phyloP scores from a whole-genome alignment of 2,329 filamentous ascomycete species.

The Apiospora sp. region DNA sequence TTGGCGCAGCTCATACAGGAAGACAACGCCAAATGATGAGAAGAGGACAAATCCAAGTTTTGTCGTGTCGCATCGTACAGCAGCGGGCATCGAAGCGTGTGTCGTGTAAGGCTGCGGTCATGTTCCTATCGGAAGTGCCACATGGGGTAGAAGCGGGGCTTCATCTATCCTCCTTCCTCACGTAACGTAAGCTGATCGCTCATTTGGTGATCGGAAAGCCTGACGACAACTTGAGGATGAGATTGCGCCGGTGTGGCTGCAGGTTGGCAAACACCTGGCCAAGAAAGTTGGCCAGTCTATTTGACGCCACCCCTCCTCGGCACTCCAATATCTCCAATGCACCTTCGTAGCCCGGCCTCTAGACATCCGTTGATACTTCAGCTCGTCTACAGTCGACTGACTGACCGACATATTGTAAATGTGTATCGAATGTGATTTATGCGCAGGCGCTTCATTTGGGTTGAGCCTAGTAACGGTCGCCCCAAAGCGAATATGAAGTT shows the following conservation, averaged over 20 bases:
- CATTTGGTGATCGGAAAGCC: not conserved
- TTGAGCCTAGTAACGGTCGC: not conserved
- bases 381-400: not conserved
- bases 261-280: not conserved
- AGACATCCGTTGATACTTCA: not conserved
- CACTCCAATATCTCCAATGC: not conserved
- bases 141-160: conserved; percentile 9
- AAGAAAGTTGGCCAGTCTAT: not conserved
- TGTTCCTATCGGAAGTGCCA: not conserved
- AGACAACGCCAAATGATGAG: not conserved
- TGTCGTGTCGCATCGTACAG: not conserved
- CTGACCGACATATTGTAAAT: no score
- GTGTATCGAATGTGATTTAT: not conserved
- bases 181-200: not conserved
- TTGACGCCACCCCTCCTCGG: not conserved
- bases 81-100: not conserved
- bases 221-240: not conserved
- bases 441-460: not conserved
- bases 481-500: not conserved
- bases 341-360: no score
- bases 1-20: not conserved
- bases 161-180: not conserved
- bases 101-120: not conserved
- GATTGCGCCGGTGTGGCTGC: not conserved
- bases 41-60: not conserved